Evolutionary conservation across 2,329 filamentous ascomycete genomes (phyloP).

Genomic region (Chalaropsis ovoidea): DNA sequence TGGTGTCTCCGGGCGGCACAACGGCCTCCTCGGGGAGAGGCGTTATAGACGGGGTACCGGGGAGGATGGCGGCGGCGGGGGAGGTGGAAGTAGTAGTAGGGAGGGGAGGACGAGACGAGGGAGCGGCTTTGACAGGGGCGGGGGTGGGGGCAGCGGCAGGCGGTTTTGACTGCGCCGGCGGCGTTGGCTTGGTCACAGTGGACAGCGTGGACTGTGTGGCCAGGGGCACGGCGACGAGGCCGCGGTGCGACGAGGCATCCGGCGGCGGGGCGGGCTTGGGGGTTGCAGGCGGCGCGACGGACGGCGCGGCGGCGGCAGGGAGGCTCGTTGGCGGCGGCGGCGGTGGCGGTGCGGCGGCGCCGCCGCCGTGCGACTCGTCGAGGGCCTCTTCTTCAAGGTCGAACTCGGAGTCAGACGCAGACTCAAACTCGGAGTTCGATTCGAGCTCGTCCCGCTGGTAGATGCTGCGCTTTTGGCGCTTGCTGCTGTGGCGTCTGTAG

Average conservation of each 20-base stretch:
- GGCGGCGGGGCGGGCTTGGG: not conserved
- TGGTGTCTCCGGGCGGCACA: not conserved
- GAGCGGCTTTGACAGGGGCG: not conserved
- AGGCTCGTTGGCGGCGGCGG: conserved; percentile 11
- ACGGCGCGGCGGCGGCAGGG: conserved; percentile 1
- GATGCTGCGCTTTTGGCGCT: not conserved
- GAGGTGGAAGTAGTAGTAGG: not conserved
- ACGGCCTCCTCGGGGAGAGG: conserved; percentile 17
- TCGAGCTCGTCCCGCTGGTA: not conserved
- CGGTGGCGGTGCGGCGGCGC: conserved; percentile 11
- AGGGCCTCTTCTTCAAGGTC: conserved; percentile 7
- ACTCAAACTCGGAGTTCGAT: conserved; percentile 1
- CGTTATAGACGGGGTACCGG: conserved; percentile 1
- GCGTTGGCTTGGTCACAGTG: not conserved
- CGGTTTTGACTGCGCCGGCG: not conserved
- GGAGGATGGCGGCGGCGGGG: not conserved
- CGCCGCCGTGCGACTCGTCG: not conserved
- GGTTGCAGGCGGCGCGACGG: not conserved
- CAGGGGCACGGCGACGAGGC: not conserved
- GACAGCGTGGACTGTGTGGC: conserved; percentile 10
- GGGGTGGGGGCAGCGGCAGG: not conserved
- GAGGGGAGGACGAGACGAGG: not conserved
- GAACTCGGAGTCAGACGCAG: conserved; percentile 18
- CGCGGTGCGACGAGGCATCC: conserved; percentile 2
- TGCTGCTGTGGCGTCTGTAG: not conserved